Evolutionary conservation across 768 basidiomycete genomes (phyloP).

Genomic region (Cystofilobasidium bisporidii): DNA sequence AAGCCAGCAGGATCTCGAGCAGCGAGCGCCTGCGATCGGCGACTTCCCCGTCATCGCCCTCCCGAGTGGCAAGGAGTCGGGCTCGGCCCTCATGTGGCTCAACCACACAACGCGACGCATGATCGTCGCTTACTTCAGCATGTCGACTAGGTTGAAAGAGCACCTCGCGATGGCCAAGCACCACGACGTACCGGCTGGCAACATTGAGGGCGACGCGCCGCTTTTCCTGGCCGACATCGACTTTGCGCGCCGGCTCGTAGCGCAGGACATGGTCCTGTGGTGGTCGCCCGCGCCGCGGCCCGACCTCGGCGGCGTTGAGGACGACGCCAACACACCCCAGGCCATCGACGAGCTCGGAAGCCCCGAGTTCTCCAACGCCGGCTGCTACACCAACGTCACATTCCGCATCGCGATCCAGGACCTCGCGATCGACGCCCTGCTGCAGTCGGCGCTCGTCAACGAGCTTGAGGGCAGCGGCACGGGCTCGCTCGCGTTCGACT

Average conservation of each 20-base stretch:
- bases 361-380: slow-evolving; percentile 73
- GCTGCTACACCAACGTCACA: slow-evolving; percentile 86
- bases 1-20: slow-evolving; percentile 72
- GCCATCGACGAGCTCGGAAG: slow-evolving; percentile 62
- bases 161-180: slow-evolving; percentile 72
- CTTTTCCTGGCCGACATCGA: slow-evolving; percentile 79
- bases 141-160: slow-evolving; percentile 71
- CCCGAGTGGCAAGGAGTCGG: slow-evolving; percentile 48
- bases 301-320: slow-evolving; percentile 86
- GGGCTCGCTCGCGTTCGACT: slow-evolving; percentile 87
- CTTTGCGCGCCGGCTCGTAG: slow-evolving; percentile 74
- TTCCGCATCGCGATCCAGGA: slow-evolving; percentile 81
- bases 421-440: slow-evolving; percentile 82
- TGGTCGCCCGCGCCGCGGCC: slow-evolving; percentile 85
- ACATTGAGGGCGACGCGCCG: slow-evolving; percentile 81
- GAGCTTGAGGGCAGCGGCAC: slow-evolving; percentile 87
- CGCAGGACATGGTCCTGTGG: slow-evolving; percentile 89
- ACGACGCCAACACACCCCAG: slow-evolving; percentile 58
- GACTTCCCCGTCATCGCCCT: slow-evolving; percentile 84
- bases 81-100: slow-evolving; percentile 86
- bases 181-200: slow-evolving; percentile 85
- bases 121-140: slow-evolving; percentile 66
- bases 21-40: slow-evolving; percentile 55
- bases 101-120: slow-evolving; percentile 69
- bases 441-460: slow-evolving; percentile 90